Conservation (phyloP, 78 protist species). For the Reticulomyxa filosa region DNA sequence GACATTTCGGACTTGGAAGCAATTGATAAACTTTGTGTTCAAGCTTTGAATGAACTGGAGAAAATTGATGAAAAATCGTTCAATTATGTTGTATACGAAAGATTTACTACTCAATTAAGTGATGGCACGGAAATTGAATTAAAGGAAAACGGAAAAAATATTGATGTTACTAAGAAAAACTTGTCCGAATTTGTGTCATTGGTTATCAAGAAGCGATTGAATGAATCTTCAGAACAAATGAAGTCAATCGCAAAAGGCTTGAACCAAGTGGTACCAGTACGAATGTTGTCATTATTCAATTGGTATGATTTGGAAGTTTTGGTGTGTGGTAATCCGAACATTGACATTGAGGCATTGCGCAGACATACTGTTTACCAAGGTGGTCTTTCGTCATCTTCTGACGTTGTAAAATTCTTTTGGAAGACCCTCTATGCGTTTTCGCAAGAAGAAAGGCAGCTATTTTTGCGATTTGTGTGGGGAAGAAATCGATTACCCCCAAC, state of each 20-base stretch:
- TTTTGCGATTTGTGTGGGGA: constrained; percentile 16
- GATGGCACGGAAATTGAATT: not conserved
- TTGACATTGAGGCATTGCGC: not conserved
- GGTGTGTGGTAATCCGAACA: not conserved
- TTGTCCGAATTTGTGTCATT: too few relatives aligned
- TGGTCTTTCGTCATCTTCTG: not conserved
- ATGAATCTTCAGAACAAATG: too few relatives aligned
- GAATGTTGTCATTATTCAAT: not conserved
- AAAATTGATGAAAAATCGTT: not conserved
- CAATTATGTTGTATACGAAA: not conserved
- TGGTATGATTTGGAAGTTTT: not conserved
- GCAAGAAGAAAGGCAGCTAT: not conserved
- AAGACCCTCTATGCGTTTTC: not conserved
- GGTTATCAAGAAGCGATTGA: too few relatives aligned
- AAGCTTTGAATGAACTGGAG: not conserved
- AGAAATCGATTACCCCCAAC: constrained; percentile 1
- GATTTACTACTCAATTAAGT: not conserved
- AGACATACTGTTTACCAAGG: not conserved
- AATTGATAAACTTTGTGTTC: not conserved
- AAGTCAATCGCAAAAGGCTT: too few relatives aligned
- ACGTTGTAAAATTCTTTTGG: constrained; percentile 8
- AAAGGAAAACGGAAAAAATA: not conserved
- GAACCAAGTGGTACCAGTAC: not conserved
- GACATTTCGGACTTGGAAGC: not conserved
- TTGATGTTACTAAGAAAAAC: too few relatives aligned